These are phyloP conservation scores for Eurotiales sp. DNA, from an alignment of 2,329 filamentous ascomycete species.

Conservation along the genomic window DNA sequence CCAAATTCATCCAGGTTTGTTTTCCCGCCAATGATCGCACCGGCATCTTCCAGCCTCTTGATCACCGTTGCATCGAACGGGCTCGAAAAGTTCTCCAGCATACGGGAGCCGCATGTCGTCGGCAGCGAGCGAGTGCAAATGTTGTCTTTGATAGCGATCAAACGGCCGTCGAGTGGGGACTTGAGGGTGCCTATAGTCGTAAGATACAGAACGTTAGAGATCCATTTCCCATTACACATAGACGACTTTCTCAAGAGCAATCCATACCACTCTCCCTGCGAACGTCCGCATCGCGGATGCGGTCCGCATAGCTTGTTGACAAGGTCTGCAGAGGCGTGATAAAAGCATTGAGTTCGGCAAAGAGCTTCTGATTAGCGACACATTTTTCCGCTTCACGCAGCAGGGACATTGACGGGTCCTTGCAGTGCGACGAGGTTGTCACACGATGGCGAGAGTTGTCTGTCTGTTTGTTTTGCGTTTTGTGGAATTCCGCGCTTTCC, in stretches of 20 bases:
- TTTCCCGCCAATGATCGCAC: constrained; percentile 67
- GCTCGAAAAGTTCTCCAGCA: constrained; percentile 66
- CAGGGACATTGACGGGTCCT: constrained; percentile 38
- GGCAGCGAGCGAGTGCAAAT: constrained; percentile 62
- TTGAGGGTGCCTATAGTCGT: constrained; percentile 29
- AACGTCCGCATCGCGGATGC: constrained; percentile 34
- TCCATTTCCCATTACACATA: not conserved
- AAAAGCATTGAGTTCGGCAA: constrained; percentile 37
- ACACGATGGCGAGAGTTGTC: not conserved
- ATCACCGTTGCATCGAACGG: constrained; percentile 83
- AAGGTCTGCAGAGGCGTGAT: constrained; percentile 34
- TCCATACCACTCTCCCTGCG: constrained; percentile 32
- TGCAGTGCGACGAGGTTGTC: constrained; percentile 1
- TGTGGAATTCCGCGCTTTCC: not conserved
- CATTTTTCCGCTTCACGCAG: constrained; percentile 43
- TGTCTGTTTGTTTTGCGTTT: not conserved
- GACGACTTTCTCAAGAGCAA: not conserved
- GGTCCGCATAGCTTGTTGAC: constrained; percentile 32
- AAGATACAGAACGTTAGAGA: not conserved
- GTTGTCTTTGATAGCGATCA: constrained; percentile 73
- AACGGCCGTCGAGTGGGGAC: constrained; percentile 39
- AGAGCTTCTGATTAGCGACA: constrained; percentile 37
- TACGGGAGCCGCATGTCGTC: constrained; percentile 79
- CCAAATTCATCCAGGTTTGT: constrained; percentile 96
- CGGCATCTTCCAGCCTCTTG: constrained; percentile 59